Conservation (phyloP, 164 flowering plant genomes). For the Taxillus chinensis region DNA sequence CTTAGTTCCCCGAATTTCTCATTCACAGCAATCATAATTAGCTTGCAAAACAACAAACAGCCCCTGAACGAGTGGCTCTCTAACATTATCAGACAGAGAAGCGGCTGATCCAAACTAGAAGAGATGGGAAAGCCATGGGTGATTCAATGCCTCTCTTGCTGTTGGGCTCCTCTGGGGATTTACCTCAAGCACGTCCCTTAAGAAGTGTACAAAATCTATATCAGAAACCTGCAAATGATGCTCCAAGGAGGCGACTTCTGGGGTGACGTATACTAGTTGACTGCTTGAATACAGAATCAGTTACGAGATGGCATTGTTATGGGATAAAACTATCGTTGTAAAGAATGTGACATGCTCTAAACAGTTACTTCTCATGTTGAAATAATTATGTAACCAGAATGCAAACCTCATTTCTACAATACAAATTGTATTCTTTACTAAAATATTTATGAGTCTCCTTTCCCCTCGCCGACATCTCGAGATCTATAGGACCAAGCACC, state of each 20-base stretch:
- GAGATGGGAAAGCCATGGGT: conserved; percentile 69
- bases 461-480: conserved; percentile 68
- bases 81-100: too few species aligned
- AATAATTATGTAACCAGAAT: too few species aligned
- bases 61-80: too few species aligned
- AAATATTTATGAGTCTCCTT: conserved; percentile 84
- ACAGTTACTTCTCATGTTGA: too few species aligned
- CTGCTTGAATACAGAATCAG: conserved; percentile 33
- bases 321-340: too few species aligned
- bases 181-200: conserved; percentile 50
- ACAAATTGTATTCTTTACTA: conserved; percentile 71
- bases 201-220: conserved; percentile 40
- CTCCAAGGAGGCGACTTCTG: conserved; percentile 60
- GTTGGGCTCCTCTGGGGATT: conserved; percentile 70
- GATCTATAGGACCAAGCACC: conserved; percentile 73
- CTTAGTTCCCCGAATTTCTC: too few species aligned
- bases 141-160: conserved; percentile 68
- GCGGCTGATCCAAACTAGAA: conserved; percentile 25
- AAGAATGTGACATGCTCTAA: too few species aligned
- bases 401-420: conserved; percentile 66
- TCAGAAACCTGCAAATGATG: conserved; percentile 49
- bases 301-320: too few species aligned
- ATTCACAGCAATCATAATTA: too few species aligned
- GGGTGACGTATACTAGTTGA: conserved; percentile 56
- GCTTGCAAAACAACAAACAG: too few species aligned